Evolutionary conservation across 2,329 filamentous ascomycete species (phyloP).

Genomic region (Sclerotinia nivalis): DNA sequence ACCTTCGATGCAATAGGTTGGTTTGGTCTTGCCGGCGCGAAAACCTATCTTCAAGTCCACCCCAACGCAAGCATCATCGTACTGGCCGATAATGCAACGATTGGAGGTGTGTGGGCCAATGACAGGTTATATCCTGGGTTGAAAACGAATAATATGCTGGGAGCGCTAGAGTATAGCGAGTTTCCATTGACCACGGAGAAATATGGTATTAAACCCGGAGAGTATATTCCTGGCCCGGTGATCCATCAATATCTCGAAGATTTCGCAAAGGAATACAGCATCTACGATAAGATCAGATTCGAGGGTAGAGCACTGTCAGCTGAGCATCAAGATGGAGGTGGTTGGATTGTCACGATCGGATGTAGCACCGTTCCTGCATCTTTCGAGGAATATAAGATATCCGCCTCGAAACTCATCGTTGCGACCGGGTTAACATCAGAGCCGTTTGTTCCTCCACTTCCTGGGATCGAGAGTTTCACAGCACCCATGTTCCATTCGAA

Average conservation of each 20-base stretch:
- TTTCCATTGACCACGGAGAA: constrained; percentile 65
- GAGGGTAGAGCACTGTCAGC: constrained; percentile 51
- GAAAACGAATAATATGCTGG: constrained; percentile 72
- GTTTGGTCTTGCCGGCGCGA: constrained; percentile 59
- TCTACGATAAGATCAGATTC: constrained; percentile 52
- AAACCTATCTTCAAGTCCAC: constrained; percentile 60
- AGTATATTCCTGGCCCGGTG: constrained; percentile 60
- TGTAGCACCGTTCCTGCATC: not conserved
- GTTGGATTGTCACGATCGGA: constrained; percentile 47
- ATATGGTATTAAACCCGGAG: constrained; percentile 50
- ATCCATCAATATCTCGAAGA: constrained; percentile 58
- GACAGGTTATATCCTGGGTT: constrained; percentile 68
- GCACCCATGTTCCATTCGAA: constrained; percentile 53
- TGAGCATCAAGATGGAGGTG: constrained; percentile 46
- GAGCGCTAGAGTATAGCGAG: constrained; percentile 72
- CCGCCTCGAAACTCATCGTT: constrained; percentile 52
- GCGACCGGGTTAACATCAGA: constrained; percentile 58
- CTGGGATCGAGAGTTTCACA: constrained; percentile 49
- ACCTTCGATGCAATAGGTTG: constrained; percentile 11
- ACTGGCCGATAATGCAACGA: constrained; percentile 56
- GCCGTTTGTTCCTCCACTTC: constrained; percentile 50
- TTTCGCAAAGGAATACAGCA: constrained; percentile 54
- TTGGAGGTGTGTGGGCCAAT: constrained; percentile 71
- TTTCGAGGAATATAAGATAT: constrained; percentile 35
- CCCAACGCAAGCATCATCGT: constrained; percentile 57